Percentiles rank a stretch among this genome's conserved stretches.
Evolutionary conservation across 108 stramenopile species (phyloP).

Genomic region (Stephanodiscus triporus): DNA sequence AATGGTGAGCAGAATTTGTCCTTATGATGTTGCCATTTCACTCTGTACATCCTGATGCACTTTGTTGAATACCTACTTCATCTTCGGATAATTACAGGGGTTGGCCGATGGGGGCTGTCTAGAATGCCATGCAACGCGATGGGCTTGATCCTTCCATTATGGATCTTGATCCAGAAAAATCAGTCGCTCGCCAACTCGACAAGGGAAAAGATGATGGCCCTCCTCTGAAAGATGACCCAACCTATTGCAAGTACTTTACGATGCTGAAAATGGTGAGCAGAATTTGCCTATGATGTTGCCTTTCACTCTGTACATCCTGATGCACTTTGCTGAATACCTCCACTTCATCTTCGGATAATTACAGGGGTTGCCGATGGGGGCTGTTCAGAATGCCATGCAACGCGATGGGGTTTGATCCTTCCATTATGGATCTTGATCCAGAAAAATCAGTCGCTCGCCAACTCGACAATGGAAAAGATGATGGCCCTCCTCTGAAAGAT

Average conservation of each 20-base stretch:
- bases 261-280: conserved; percentile 56
- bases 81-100: conserved; percentile 52
- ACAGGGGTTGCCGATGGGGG: conserved; percentile 16
- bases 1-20: conserved; percentile 34
- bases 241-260: conserved; percentile 68
- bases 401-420: conserved; percentile 77
- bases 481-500: conserved; percentile 70
- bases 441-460: conserved; percentile 50
- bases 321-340: background rate
- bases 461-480: conserved; percentile 31
- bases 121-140: conserved; percentile 69
- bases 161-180: conserved; percentile 72
- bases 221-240: conserved; percentile 77
- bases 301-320: background rate
- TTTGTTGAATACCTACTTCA: background rate
- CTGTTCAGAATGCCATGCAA: conserved; percentile 57
- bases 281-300: too few relatives aligned
- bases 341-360: background rate
- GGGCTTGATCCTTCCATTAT: conserved; percentile 75
- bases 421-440: conserved; percentile 73
- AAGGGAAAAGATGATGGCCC: conserved; percentile 41
- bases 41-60: background rate
- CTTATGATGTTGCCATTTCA: background rate
- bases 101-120: conserved; percentile 74
- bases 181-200: conserved; percentile 3